Base-by-base conservation (phyloP, 169 alveolate genomes). In the Eimeria maxima region DNA sequence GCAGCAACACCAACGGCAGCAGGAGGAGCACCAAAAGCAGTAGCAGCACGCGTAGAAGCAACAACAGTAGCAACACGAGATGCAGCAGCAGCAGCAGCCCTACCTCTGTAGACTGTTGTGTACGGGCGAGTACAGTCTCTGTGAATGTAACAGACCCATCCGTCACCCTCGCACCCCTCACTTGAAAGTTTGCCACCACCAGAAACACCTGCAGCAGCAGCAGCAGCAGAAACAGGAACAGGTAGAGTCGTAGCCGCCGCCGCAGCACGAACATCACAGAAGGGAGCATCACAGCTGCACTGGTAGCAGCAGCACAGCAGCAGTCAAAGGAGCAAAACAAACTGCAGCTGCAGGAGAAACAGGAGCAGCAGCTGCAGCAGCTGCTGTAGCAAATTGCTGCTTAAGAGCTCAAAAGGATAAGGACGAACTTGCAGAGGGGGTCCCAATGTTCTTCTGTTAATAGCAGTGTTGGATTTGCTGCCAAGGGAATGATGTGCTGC, bases 141-240 rank as follows among this genome's bases (percentile, higher is more conserved):
- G 90, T 7, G 71, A 80, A 80, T 44, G 90, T 47, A 22, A 80
- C 90, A 6, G 45, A 44, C 47, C 71, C 27, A 50, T 80, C 90
- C 71, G 69, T 80, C 50, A 80, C 90, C 55, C 90, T 69, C 47
- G 90, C 90, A 69, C 90, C 90, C 33, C 65, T 10, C 33, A 80
- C 69, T 18, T 50, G 33, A 22, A 80, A 80, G 69, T 80, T 80
- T 22, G 90, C 45, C 1, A 80, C 90, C 38, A 80, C 29, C 65
- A 80, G 1, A 50, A 22, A 80, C 90, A 80, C 90, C 67, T 57
- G 24, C 67, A 57, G 5, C 24, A 57, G 73, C 10, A 80, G 24
- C 45, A 80, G 69, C 90, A 80, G 71, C 45, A 80, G 53, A 69
- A 80, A 47, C 65, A 50, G 53, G 50, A 80, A 16, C 89, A 78